Percentiles rank a stretch among this genome's conserved stretches.
phyloP scores from a whole-genome alignment of 1,284 basidiomycete genomes.

The Chondrostereum purpureum region DNA sequence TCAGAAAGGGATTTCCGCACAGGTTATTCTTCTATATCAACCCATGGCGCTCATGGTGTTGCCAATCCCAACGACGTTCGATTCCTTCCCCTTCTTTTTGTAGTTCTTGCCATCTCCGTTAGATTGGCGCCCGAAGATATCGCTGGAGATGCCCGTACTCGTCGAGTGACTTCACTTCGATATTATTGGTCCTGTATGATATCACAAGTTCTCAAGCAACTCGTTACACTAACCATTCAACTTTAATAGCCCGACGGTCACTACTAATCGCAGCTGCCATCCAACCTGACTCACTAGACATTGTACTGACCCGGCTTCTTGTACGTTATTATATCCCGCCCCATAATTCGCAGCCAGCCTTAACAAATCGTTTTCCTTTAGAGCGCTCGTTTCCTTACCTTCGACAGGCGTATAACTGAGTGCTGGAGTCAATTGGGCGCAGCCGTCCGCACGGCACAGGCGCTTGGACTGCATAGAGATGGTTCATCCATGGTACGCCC shows the following conservation, averaged over 20 bases:
- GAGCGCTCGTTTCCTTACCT: constrained; percentile 79
- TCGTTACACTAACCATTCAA: constrained; percentile 14
- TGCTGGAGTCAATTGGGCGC: constrained; percentile 95
- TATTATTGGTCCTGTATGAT: constrained; percentile 91
- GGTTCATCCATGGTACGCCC: constrained; percentile 72
- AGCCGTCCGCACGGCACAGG: constrained; percentile 89
- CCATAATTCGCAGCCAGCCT: too few species aligned
- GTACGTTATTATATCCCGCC: constrained; percentile 42
- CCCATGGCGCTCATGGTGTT: constrained; percentile 59
- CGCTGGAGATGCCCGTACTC: constrained; percentile 68
- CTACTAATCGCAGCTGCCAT: constrained; percentile 86
- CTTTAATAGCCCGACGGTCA: constrained; percentile 77
- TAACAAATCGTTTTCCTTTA: constrained; percentile 11
- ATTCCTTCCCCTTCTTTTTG: constrained; percentile 87
- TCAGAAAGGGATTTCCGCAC: constrained; percentile 81
- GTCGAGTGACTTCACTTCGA: constrained; percentile 73
- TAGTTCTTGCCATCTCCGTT: constrained; percentile 87
- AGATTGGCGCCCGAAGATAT: constrained; percentile 81
- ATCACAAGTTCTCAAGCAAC: too few species aligned
- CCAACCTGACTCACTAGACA: constrained; percentile 83
- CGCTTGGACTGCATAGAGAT: constrained; percentile 89
- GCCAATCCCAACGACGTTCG: constrained; percentile 77
- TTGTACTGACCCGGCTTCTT: constrained; percentile 82
- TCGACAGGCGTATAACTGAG: constrained; percentile 84
- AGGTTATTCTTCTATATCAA: constrained; percentile 76